Base-by-base conservation (phyloP, 805 yeast species). In the Hanseniaspora mollemarum region DNA sequence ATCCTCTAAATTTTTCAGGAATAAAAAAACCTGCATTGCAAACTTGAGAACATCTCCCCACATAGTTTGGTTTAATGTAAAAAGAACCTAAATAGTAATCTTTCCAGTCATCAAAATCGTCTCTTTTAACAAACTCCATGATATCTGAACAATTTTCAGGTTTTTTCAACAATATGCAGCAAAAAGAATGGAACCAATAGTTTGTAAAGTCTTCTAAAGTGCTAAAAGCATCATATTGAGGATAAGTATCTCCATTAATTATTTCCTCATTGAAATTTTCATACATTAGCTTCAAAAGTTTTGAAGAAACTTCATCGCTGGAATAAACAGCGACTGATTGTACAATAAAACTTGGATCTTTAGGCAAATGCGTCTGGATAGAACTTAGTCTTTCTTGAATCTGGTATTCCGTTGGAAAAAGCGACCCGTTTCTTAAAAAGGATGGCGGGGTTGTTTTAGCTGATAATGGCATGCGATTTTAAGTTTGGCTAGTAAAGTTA, bases 11-110 rank as follows among this genome's bases (percentile, higher is more conserved):
- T 0, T 55, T 55, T 8, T 71, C 69, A 53, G 75, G 75, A 6
- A 88, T 95, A 10, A 87, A 62, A 60, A 88, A 88, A 0, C 94
- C 95, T 0, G 80, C 96, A 62, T 88, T 88, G 59, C 95, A 86
- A 26, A 77, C 81, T 59, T 88, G 96, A 0, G 92, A 78, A 55
- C 90, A 81, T 53, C 95, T 74, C 8, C 94, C 95, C 2, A 71
- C 66, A 61, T 87, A 88, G 64, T 88, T 88, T 16, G 97, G 95
- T 60, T 84, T 87, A 58, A 87, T 71, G 63, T 81, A 84, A 62
- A 81, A 83, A 1, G 83, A 76, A 1, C 96, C 96, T 41, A 86
- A 62, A 54, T 79, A 75, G 6, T 58, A 55, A 0, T 68, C 60
- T 4, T 69, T 66, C 79, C 82, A 77, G 15, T 36, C 15, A 7